Conservation (phyloP, 2,329 filamentous ascomycete genomes). For the Stenocarpella maydis region DNA sequence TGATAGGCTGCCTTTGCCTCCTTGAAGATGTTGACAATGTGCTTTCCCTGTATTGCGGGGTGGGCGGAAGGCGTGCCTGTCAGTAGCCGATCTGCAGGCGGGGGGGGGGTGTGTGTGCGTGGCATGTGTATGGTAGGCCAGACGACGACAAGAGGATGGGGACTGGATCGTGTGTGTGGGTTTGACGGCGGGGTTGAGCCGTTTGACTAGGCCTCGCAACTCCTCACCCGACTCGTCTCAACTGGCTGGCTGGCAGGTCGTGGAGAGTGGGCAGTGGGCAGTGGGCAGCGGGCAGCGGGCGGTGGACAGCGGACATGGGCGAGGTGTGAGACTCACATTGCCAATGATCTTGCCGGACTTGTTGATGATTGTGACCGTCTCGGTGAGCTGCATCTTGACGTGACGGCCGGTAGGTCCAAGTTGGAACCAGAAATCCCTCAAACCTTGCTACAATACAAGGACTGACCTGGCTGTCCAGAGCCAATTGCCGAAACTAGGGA, state of each 20-base stretch:
- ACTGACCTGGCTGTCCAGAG: neutral
- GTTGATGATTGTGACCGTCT: conserved; percentile 91
- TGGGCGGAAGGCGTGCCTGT: neutral
- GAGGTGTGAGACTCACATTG: conserved; percentile 68
- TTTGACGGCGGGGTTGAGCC: conserved; percentile 26
- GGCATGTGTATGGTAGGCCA: neutral
- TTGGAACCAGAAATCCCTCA: neutral
- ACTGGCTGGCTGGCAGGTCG: neutral
- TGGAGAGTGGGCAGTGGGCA: too few relatives aligned
- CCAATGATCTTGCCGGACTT: conserved; percentile 90
- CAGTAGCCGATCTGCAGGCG: conserved; percentile 9
- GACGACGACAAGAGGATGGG: neutral
- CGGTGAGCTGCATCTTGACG: conserved; percentile 55
- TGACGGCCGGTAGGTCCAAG: neutral
- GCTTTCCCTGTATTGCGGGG: conserved; percentile 73
- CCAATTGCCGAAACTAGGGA: neutral
- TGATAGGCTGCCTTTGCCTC: conserved; percentile 89
- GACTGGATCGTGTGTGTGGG: conserved; percentile 17
- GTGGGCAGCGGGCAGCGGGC: too few relatives aligned
- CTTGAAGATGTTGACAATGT: conserved; percentile 88
- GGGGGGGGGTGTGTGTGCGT: neutral
- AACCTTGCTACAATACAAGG: neutral
- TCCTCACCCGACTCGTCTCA: neutral
- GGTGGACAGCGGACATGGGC: neutral
- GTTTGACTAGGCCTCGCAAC: neutral